A percentile compares a stretch with the other conserved stretches of the same genome.
phyloP scores from a whole-genome alignment of 495 filamentous ascomycete species.

The Lepidopterella palustris region DNA sequence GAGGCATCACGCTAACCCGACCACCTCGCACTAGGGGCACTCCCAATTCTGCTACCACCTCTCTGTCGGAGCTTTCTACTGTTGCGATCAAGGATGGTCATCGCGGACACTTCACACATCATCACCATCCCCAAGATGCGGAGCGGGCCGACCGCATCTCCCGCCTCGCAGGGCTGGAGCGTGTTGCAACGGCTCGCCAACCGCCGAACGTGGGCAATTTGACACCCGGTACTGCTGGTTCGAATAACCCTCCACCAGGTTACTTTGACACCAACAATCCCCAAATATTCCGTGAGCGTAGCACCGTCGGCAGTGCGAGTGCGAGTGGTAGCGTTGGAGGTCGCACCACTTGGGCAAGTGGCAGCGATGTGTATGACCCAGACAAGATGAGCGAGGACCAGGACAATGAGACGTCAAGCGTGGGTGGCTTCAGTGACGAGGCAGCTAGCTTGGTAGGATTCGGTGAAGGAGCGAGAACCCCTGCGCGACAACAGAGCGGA shows the following conservation, averaged over 20 bases:
- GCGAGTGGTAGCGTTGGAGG: constrained; percentile 68
- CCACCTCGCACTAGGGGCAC: constrained; percentile 65
- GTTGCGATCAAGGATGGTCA: constrained; percentile 93
- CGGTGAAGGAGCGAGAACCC: constrained; percentile 73
- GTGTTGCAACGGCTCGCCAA: constrained; percentile 46
- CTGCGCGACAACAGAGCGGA: constrained; percentile 30
- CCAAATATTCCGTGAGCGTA: constrained; percentile 51
- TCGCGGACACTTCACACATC: constrained; percentile 57
- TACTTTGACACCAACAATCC: constrained; percentile 71
- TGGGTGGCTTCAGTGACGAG: constrained; percentile 76
- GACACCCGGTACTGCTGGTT: constrained; percentile 4
- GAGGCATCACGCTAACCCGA: too few species aligned
- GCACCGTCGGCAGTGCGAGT: constrained; percentile 80
- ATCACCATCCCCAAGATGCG: constrained; percentile 58
- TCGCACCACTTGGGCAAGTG: constrained; percentile 65
- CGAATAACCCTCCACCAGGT: constrained; percentile 18
- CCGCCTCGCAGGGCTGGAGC: constrained; percentile 77
- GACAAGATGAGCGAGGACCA: constrained; percentile 65
- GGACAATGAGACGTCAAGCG: constrained; percentile 54
- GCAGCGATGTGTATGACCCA: constrained; percentile 55
- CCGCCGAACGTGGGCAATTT: constrained; percentile 24
- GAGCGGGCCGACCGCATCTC: constrained; percentile 93
- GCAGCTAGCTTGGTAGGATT: constrained; percentile 74
- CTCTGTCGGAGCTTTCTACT: constrained; percentile 78
- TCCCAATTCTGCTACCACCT: constrained; percentile 81